These are phyloP conservation scores for Trichosanthes cucumerina DNA, from an alignment of 306 rosid species.

Conservation along the genomic window DNA sequence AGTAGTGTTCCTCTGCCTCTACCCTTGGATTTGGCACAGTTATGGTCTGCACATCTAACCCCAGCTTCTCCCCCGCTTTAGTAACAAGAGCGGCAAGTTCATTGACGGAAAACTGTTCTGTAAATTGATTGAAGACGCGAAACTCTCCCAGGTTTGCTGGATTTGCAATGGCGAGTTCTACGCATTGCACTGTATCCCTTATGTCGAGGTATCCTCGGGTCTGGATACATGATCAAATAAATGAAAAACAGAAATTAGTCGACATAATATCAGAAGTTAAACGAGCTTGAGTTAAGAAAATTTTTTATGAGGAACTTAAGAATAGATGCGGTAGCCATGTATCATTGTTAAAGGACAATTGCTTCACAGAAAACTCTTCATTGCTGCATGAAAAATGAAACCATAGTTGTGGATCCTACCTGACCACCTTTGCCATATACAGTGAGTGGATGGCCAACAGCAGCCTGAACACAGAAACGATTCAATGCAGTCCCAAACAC, in stretches of 20 bases:
- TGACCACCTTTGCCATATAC: constrained; percentile 99
- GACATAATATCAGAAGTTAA: neutral
- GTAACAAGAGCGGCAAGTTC: constrained; percentile 75
- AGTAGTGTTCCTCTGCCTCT: constrained; percentile 95
- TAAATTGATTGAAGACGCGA: constrained; percentile 87
- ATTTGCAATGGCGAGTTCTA: constrained; percentile 88
- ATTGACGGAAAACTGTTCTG: constrained; percentile 83
- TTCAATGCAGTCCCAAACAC: constrained; percentile 93
- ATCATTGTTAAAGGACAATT: neutral
- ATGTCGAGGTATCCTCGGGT: constrained; percentile 95
- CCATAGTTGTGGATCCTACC: constrained; percentile 33
- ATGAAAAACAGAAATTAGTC: neutral
- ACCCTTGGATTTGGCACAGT: constrained; percentile 94
- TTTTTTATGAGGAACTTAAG: neutral
- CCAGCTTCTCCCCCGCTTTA: constrained; percentile 76
- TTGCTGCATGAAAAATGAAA: neutral
- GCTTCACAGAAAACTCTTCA: neutral
- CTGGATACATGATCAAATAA: constrained; percentile 31
- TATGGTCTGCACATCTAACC: constrained; percentile 54
- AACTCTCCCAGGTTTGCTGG: constrained; percentile 83
- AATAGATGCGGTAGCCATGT: neutral
- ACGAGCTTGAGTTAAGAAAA: neutral
- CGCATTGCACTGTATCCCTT: constrained; percentile 91
- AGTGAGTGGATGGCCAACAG: constrained; percentile 93
- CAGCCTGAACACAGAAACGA: constrained; percentile 96